phyloP scores from a whole-genome alignment of 495 filamentous ascomycete genomes.

The Podospora tetraspora region DNA sequence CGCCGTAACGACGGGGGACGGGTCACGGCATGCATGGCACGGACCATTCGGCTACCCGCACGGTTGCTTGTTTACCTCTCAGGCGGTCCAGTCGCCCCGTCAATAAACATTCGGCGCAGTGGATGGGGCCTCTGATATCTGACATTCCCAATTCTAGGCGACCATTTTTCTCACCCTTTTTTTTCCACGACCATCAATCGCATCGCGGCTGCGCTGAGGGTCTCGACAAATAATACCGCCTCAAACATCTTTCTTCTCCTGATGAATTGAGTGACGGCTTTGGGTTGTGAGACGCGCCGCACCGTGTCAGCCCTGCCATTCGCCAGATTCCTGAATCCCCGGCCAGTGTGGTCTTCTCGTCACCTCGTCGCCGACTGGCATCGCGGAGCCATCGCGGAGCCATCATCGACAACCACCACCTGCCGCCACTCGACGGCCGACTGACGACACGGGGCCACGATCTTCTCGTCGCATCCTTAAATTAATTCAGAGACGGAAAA shows the following conservation, averaged over 20 bases:
- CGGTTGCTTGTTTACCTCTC: slow-evolving; percentile 19
- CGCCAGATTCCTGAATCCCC: background rate
- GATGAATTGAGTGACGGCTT: slow-evolving; percentile 18
- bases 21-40: slow-evolving; percentile 16
- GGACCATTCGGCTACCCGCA: slow-evolving; percentile 3
- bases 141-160: slow-evolving; percentile 1
- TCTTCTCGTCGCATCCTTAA: background rate
- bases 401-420: background rate
- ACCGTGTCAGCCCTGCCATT: slow-evolving; percentile 8
- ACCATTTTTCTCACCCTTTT: background rate
- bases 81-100: slow-evolving; percentile 2
- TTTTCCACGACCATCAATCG: slow-evolving; percentile 1
- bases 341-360: background rate
- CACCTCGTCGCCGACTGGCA: background rate
- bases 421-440: background rate
- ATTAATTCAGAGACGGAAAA: background rate
- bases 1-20: slow-evolving; percentile 17
- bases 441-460: background rate
- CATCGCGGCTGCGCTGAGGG: slow-evolving; percentile 12
- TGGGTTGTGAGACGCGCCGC: slow-evolving; percentile 22
- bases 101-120: slow-evolving; percentile 24
- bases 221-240: slow-evolving; percentile 7
- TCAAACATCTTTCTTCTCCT: slow-evolving; percentile 9
- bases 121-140: background rate
- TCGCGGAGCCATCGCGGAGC: background rate